These are phyloP conservation scores for Tylopilus vinaceipallidus DNA, from an alignment of 768 basidiomycete genomes.

Conservation along the genomic window DNA sequence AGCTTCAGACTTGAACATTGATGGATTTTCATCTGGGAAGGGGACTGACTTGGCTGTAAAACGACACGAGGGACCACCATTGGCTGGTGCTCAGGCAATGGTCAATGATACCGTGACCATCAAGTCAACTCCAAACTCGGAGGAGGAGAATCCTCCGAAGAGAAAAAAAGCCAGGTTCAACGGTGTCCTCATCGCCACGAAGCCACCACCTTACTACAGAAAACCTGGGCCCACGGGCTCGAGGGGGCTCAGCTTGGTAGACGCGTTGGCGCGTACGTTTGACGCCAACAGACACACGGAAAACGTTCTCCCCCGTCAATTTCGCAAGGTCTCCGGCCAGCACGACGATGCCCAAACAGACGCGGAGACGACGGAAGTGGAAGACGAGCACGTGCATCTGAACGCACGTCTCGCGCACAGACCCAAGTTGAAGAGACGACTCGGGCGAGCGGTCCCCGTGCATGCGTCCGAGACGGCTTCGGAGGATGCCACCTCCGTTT, in stretches of 20 bases:
- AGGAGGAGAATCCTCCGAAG: neutral
- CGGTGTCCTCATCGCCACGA: constrained; percentile 23
- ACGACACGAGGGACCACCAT: neutral
- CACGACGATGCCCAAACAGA: constrained; percentile 15
- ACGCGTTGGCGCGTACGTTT: constrained; percentile 26
- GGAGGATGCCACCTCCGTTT: neutral
- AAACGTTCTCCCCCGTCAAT: neutral
- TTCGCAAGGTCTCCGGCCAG: neutral
- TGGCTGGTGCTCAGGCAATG: neutral
- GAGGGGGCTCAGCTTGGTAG: constrained; percentile 15
- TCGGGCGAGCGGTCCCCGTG: neutral
- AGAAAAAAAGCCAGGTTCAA: constrained; percentile 22
- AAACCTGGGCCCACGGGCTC: neutral
- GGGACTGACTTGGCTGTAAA: neutral
- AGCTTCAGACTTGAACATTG: constrained; percentile 8
- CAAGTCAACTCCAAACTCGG: neutral
- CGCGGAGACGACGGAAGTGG: constrained; percentile 22
- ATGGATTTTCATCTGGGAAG: constrained; percentile 3
- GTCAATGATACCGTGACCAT: neutral
- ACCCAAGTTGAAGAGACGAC: constrained; percentile 1
- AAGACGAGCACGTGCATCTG: constrained; percentile 15
- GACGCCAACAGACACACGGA: constrained; percentile 24
- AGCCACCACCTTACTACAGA: neutral
- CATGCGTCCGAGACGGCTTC: constrained; percentile 14
- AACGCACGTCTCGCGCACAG: constrained; percentile 13